Base-by-base conservation (phyloP, 2,329 filamentous ascomycete species). In the Cercospora sp. region DNA sequence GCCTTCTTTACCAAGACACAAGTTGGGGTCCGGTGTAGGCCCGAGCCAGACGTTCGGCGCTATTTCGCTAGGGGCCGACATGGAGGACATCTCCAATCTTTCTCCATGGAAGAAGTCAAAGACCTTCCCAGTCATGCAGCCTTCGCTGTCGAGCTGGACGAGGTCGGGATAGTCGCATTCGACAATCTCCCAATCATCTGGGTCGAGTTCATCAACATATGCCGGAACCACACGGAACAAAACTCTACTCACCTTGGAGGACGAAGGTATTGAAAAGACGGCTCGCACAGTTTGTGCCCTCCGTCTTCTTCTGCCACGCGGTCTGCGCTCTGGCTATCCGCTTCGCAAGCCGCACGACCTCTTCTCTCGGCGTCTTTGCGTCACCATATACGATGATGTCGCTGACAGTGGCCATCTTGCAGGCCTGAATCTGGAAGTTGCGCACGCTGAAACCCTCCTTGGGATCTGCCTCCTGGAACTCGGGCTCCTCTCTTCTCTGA, bases 341-440 rank as follows among this genome's bases (percentile, higher is more conserved):
- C 73, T 84, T 83, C 4, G 88, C 89, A 36, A 89, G 77, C 82
- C 88, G 85, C 81, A 91, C 74, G 78, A 97, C 82, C 66, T 89
- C 89, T 63, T 87, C 85, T 57, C 87, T 86, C 28, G 86, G 80
- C 1, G 84, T 84, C 42, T 84, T 81, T 71, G 92, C 87, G 64
- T 94, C 91, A 12, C 93, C 93, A 77, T 99, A 99, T 0, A 99
- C 87, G 48, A 99, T 86, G 71, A 99, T 92, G 78, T 99, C 95
- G 0, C 94, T 97, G 8, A 95, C 87, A 72, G 91, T 88, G 64
- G 94, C 94, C 72, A 92, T 83, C 79, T 99, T 99, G 67, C 91
- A 91, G 0, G 92, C 87, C 79, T 99, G 95, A 45, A 98, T 98
- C 75, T 98, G 94, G 77, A 99, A 99, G 79, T 98, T 98, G 57